These are phyloP conservation scores for Emmonsiellopsis sp. DNA, from an alignment of 2,329 filamentous ascomycete species.

Conservation along the genomic window DNA sequence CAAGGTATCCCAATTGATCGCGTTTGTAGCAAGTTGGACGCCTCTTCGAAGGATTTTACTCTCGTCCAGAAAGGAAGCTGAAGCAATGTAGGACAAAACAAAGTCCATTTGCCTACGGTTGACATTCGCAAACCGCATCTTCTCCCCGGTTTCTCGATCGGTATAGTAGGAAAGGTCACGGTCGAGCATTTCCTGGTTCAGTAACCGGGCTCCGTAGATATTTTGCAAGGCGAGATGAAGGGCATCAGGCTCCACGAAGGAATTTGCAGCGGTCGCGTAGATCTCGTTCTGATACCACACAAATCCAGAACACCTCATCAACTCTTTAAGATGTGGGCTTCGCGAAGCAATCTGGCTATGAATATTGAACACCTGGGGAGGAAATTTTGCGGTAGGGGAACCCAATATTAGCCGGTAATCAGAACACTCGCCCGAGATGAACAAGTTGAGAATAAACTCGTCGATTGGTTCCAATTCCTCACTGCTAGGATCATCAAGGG, in stretches of 20 bases:
- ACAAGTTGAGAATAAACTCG: conserved; percentile 10
- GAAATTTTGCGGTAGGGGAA: conserved; percentile 13
- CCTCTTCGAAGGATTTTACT: conserved; percentile 18
- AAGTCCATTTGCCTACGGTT: conserved; percentile 17
- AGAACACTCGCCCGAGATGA: conserved; percentile 11
- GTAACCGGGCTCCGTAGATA: conserved; percentile 19
- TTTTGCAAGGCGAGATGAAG: conserved; percentile 20
- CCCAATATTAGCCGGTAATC: conserved; percentile 17
- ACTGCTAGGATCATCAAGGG: not conserved
- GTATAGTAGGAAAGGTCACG: conserved; percentile 9
- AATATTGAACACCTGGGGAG: conserved; percentile 10
- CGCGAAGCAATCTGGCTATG: conserved; percentile 19
- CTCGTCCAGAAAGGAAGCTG: conserved; percentile 22
- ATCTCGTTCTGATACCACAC: conserved; percentile 7
- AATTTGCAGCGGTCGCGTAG: conserved; percentile 12
- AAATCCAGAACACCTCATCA: conserved; percentile 10
- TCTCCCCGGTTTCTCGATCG: not conserved
- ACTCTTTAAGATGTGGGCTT: conserved; percentile 15
- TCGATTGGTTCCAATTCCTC: conserved; percentile 1
- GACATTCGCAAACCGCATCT: conserved; percentile 7
- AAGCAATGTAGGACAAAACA: conserved; percentile 22
- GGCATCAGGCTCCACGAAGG: conserved; percentile 17
- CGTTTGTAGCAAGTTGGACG: conserved; percentile 15
- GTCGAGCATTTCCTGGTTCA: conserved; percentile 12
- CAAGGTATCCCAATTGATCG: conserved; percentile 22